phyloP scores from a whole-genome alignment of 371 early-diverging fungal genomes.

The Mucor racemosus region DNA sequence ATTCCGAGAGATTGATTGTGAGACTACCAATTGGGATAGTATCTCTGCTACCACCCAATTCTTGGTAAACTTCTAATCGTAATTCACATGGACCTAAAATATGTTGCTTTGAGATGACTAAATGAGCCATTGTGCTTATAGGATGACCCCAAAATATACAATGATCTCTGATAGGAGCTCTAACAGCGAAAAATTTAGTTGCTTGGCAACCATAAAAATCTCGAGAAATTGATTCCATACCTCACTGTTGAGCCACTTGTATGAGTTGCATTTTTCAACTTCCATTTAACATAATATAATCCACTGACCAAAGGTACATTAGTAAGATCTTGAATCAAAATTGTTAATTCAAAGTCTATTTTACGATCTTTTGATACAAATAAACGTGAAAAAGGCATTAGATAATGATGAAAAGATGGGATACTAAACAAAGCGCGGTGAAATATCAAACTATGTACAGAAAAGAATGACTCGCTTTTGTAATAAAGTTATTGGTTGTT shows the following conservation, averaged over 20 bases:
- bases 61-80: slow-evolving; percentile 59
- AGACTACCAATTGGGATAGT: slow-evolving; percentile 45
- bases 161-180: slow-evolving; percentile 63
- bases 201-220: no score
- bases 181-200: slow-evolving; percentile 15
- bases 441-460: neutral
- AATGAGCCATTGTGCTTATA: slow-evolving; percentile 44
- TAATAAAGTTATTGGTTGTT: slow-evolving; percentile 10
- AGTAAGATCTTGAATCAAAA: slow-evolving; percentile 61
- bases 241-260: slow-evolving; percentile 51
- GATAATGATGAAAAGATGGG: neutral
- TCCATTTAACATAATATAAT: slow-evolving; percentile 69
- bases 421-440: neutral
- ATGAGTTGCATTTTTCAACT: slow-evolving; percentile 54
- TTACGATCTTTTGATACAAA: slow-evolving; percentile 65
- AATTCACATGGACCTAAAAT: slow-evolving; percentile 63
- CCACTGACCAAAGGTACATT: slow-evolving; percentile 72
- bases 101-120: slow-evolving; percentile 63
- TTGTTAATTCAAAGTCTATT: slow-evolving; percentile 55
- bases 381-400: slow-evolving; percentile 47
- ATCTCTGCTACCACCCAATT: slow-evolving; percentile 52
- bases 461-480: slow-evolving; percentile 4
- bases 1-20: slow-evolving; percentile 52
- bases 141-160: slow-evolving; percentile 57
- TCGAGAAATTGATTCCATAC: slow-evolving; percentile 24